Percentiles rank a stretch among this genome's conserved stretches.
Evolutionary conservation across 768 basidiomycete species (phyloP).

Genomic region (Lactarius vividus): DNA sequence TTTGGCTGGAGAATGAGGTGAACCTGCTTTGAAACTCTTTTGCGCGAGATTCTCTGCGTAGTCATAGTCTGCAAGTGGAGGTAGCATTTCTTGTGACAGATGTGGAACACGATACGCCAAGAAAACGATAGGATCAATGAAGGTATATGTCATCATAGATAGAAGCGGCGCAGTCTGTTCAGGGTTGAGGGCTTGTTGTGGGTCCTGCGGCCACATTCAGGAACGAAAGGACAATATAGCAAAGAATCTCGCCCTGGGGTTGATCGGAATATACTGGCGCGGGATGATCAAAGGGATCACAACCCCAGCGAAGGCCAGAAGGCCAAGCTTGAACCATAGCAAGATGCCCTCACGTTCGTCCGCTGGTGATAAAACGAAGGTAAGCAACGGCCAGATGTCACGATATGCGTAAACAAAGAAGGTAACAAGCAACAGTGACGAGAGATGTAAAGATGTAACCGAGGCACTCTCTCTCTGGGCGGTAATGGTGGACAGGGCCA

Average conservation of each 20-base stretch:
- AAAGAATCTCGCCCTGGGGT: conserved; percentile 44
- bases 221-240: not conserved
- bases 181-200: conserved; percentile 29
- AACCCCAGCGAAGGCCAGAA: conserved; percentile 45
- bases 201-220: conserved; percentile 27
- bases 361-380: conserved; percentile 47
- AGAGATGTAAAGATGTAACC: conserved; percentile 45
- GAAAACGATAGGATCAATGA: conserved; percentile 51
- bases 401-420: conserved; percentile 54
- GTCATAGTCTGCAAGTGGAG: conserved; percentile 47
- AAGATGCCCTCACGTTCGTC: conserved; percentile 48
- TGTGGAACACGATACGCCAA: conserved; percentile 44
- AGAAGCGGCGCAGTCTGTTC: conserved; percentile 35
- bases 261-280: conserved; percentile 54
- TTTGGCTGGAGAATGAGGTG: not conserved
- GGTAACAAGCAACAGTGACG: conserved; percentile 45
- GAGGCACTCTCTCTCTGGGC: conserved; percentile 9
- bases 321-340: conserved; percentile 51
- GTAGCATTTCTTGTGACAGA: conserved; percentile 43
- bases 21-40: conserved; percentile 36
- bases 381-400: conserved; percentile 57
- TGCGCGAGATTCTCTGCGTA: conserved; percentile 36
- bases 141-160: conserved; percentile 44
- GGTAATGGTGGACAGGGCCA: conserved; percentile 27
- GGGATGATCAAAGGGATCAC: conserved; percentile 56